Conservation (phyloP, 129 eudicot species). For the Saussurea involucrata region DNA sequence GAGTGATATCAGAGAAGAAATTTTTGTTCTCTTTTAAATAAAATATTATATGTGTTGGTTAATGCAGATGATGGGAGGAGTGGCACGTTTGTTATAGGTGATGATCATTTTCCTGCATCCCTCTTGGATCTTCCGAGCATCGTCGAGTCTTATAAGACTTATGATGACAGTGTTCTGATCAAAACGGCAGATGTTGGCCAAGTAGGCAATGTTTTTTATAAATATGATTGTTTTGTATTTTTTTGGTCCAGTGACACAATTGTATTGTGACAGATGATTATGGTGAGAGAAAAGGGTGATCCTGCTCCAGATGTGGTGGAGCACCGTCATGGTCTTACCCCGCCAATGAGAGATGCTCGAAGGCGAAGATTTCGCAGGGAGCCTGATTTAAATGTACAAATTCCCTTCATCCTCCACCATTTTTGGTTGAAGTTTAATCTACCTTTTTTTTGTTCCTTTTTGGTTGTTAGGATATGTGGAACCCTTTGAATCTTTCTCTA, state of each 20-base stretch:
- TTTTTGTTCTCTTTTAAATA: not conserved
- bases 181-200: constrained; percentile 97
- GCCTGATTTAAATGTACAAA: constrained; percentile 74
- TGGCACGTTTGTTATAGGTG: constrained; percentile 69
- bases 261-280: constrained; percentile 64
- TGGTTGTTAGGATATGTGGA: not conserved
- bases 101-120: constrained; percentile 70
- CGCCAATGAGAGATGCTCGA: constrained; percentile 96
- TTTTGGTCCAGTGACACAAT: constrained; percentile 3
- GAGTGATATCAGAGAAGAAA: too few species aligned
- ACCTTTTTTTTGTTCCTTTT: not conserved
- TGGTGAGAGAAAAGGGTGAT: constrained; percentile 76
- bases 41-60: not conserved
- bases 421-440: not conserved
- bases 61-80: constrained; percentile 84
- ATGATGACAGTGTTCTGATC: constrained; percentile 80
- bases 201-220: constrained; percentile 34
- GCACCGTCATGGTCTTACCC: constrained; percentile 91
- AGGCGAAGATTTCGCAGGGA: constrained; percentile 90
- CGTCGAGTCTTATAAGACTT: constrained; percentile 86
- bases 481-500: not conserved
- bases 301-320: constrained; percentile 78
- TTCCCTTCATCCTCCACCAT: not conserved
- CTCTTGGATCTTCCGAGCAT: constrained; percentile 85
- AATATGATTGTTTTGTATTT: not conserved